Conservation (phyloP, 345 rosid genomes). For the Acer yangbiense region DNA sequence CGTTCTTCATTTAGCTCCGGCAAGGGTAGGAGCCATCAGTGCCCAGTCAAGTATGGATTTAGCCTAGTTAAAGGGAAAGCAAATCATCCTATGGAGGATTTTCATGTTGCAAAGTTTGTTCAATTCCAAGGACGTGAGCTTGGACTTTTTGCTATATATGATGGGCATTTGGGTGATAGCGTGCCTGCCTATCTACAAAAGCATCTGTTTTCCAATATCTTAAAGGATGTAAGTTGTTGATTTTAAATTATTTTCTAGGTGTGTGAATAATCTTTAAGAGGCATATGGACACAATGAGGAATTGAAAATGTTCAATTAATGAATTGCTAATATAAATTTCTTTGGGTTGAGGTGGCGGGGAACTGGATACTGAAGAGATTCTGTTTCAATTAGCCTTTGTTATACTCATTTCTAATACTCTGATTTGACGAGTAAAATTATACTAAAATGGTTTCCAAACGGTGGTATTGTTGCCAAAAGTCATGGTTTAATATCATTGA, state of each 20-base stretch:
- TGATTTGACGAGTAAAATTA: neutral
- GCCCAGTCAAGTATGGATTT: conserved; percentile 58
- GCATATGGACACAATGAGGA: neutral
- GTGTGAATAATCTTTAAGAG: neutral
- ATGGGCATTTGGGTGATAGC: conserved; percentile 74
- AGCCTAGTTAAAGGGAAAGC: conserved; percentile 73
- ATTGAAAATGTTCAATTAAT: neutral
- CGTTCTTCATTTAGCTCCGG: conserved; percentile 57
- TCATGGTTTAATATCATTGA: neutral
- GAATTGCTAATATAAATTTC: neutral
- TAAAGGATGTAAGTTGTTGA: conserved; percentile 51
- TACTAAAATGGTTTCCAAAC: neutral
- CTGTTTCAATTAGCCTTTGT: neutral
- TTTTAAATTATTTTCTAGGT: neutral
- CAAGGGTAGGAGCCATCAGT: conserved; percentile 57
- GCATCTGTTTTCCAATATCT: conserved; percentile 60
- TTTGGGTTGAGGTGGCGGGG: neutral
- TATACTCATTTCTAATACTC: neutral
- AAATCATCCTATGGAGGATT: conserved; percentile 82
- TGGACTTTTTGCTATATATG: conserved; percentile 72
- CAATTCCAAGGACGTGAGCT: conserved; percentile 49
- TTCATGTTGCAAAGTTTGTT: conserved; percentile 64
- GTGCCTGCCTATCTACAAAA: conserved; percentile 77
- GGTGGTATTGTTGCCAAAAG: neutral
- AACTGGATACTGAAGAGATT: neutral